Percentiles rank a stretch among this genome's conserved stretches.
These are phyloP conservation scores for Neurospora sp. DNA, from an alignment of 495 filamentous ascomycete genomes.

Conservation along the genomic window DNA sequence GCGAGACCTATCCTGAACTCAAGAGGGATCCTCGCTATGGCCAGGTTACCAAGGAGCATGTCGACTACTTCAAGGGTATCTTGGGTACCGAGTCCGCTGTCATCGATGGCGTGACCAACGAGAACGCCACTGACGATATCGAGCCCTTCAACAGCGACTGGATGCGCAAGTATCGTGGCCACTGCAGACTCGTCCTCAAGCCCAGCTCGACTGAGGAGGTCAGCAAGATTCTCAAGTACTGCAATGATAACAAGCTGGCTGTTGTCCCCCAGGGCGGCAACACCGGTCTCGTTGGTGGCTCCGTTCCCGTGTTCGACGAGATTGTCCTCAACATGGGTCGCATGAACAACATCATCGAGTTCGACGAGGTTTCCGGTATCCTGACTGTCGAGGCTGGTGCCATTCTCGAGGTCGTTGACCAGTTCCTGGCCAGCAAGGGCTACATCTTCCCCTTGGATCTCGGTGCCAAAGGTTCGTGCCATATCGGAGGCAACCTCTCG, in stretches of 20 bases:
- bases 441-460: slow-evolving; percentile 93
- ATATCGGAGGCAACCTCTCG: slow-evolving; percentile 95
- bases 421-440: slow-evolving; percentile 63
- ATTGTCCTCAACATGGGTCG: slow-evolving; percentile 82
- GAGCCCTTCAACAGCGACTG: slow-evolving; percentile 94
- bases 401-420: slow-evolving; percentile 80
- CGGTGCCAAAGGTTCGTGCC: slow-evolving; percentile 94
- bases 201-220: slow-evolving; percentile 73
- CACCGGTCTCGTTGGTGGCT: slow-evolving; percentile 88
- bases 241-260: slow-evolving; percentile 80
- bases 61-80: slow-evolving; percentile 64
- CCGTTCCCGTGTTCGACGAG: slow-evolving; percentile 93
- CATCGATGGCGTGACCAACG: slow-evolving; percentile 66
- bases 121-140: slow-evolving; percentile 61
- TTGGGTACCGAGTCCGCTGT: slow-evolving; percentile 69
- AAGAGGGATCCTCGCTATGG: slow-evolving; percentile 67
- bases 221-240: slow-evolving; percentile 81
- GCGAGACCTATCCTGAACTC: slow-evolving; percentile 74
- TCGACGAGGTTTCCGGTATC: slow-evolving; percentile 86
- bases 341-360: slow-evolving; percentile 83
- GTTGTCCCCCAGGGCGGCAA: slow-evolving; percentile 98
- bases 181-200: slow-evolving; percentile 77
- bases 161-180: slow-evolving; percentile 98
- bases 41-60: slow-evolving; percentile 62
- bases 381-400: slow-evolving; percentile 84